These are phyloP conservation scores for Komagataella pseudopastoris DNA, from an alignment of 805 yeast species.

Conservation along the genomic window DNA sequence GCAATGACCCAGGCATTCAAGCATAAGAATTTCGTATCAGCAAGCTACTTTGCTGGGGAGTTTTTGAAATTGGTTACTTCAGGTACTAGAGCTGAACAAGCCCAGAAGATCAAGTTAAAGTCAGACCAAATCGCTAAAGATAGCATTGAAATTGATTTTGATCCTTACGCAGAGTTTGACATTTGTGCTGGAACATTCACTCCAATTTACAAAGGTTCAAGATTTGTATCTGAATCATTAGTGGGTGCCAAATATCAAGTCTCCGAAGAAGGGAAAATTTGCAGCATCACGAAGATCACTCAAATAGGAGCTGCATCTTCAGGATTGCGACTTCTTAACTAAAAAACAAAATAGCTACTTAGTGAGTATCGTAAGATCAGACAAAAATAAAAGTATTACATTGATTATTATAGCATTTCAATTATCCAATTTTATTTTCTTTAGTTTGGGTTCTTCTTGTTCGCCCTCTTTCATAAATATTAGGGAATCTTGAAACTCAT, in stretches of 20 bases:
- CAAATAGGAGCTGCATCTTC: constrained; percentile 85
- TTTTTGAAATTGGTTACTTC: constrained; percentile 53
- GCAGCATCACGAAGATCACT: constrained; percentile 65
- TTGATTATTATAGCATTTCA: background rate
- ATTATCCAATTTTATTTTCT: constrained; percentile 2
- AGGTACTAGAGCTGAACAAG: constrained; percentile 83
- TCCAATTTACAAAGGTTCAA: constrained; percentile 75
- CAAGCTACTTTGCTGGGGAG: constrained; percentile 82
- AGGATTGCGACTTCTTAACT: constrained; percentile 50
- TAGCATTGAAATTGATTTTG: constrained; percentile 83
- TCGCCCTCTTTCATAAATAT: background rate
- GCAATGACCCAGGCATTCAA: constrained; percentile 92
- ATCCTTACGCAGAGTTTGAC: constrained; percentile 82
- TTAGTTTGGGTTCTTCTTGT: background rate
- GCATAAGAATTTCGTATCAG: constrained; percentile 75
- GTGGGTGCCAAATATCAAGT: constrained; percentile 83
- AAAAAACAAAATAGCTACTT: background rate
- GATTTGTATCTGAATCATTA: constrained; percentile 61
- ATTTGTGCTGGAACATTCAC: constrained; percentile 80
- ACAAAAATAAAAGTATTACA: background rate
- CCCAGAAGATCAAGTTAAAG: constrained; percentile 65
- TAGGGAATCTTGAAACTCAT: background rate
- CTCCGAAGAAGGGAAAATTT: constrained; percentile 64
- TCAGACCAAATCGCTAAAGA: constrained; percentile 77
- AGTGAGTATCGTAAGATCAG: background rate